These are phyloP conservation scores for Trichoderma koningii DNA, from an alignment of 2,329 filamentous ascomycete genomes.

Conservation along the genomic window DNA sequence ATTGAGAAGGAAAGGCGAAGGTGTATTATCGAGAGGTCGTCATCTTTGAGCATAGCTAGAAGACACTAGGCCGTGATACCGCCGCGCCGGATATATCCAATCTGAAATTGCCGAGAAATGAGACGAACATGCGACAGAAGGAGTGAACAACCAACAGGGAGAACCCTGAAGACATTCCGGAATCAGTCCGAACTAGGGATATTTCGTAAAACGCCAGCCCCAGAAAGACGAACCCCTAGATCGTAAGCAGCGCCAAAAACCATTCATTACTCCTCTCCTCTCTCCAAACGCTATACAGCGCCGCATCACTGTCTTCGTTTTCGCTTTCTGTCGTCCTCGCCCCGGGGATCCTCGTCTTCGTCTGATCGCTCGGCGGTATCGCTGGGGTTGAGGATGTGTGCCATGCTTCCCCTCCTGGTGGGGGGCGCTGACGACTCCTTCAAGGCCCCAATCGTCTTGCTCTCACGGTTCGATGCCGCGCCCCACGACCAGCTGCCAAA, in stretches of 20 bases:
- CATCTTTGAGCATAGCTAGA: not conserved
- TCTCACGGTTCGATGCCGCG: constrained; percentile 50
- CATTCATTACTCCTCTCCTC: constrained; percentile 2
- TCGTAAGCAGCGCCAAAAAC: constrained; percentile 22
- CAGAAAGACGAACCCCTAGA: not conserved
- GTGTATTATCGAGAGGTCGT: not conserved
- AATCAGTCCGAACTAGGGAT: constrained; percentile 2
- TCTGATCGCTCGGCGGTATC: constrained; percentile 58
- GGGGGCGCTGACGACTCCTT: constrained; percentile 58
- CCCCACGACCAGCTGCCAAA: constrained; percentile 62
- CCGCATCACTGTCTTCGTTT: constrained; percentile 55
- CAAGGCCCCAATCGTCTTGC: constrained; percentile 53
- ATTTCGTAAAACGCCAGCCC: constrained; percentile 20
- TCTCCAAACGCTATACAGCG: not conserved
- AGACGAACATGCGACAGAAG: not conserved
- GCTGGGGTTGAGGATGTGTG: constrained; percentile 63
- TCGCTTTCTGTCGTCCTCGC: constrained; percentile 62
- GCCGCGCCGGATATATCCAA: constrained; percentile 12
- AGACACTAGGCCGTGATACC: not conserved
- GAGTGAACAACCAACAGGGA: not conserved
- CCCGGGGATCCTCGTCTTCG: constrained; percentile 57
- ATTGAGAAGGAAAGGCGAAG: not conserved
- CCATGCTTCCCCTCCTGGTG: constrained; percentile 62
- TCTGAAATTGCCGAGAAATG: constrained; percentile 10
- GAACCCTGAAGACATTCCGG: not conserved